phyloP scores from a whole-genome alignment of 2,329 filamentous ascomycete genomes.

The Diplocarpon rosae region DNA sequence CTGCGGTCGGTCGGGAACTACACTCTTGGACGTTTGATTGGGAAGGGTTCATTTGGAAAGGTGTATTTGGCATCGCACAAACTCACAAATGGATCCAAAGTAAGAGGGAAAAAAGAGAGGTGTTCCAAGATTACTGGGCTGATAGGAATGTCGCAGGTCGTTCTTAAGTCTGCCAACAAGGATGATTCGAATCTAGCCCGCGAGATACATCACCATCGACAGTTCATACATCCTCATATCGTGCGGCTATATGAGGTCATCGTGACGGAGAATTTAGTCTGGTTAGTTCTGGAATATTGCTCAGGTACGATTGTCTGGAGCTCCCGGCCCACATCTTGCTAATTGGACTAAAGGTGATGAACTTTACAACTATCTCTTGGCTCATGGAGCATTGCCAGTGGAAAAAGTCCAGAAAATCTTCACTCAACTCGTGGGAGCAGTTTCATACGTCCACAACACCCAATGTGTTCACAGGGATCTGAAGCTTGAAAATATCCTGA shows the following conservation, averaged over 20 bases:
- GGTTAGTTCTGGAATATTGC: slow-evolving; percentile 95
- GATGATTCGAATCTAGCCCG: slow-evolving; percentile 90
- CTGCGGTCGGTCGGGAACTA: slow-evolving; percentile 93
- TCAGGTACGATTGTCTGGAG: slow-evolving; percentile 49
- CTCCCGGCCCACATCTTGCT: background rate
- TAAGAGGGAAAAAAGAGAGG: slow-evolving; percentile 27
- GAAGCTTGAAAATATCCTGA: slow-evolving; percentile 90
- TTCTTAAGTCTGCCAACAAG: slow-evolving; percentile 96
- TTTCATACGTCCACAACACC: slow-evolving; percentile 88
- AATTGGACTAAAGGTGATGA: slow-evolving; percentile 60
- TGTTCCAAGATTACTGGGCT: slow-evolving; percentile 1
- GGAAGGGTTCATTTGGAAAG: slow-evolving; percentile 96
- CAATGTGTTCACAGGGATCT: slow-evolving; percentile 94
- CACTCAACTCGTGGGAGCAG: slow-evolving; percentile 86
- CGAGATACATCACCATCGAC: slow-evolving; percentile 96
- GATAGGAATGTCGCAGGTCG: slow-evolving; percentile 50
- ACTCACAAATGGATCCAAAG: slow-evolving; percentile 96
- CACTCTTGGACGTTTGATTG: slow-evolving; percentile 79
- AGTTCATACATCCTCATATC: slow-evolving; percentile 96
- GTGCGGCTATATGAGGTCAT: slow-evolving; percentile 95
- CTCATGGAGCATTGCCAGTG: slow-evolving; percentile 72
- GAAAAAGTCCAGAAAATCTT: slow-evolving; percentile 93
- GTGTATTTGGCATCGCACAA: slow-evolving; percentile 95
- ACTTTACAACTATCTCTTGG: slow-evolving; percentile 88
- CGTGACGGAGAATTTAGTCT: slow-evolving; percentile 87